phyloP scores from a whole-genome alignment of 2,329 filamentous ascomycete genomes.

The Monosporascus sp. region DNA sequence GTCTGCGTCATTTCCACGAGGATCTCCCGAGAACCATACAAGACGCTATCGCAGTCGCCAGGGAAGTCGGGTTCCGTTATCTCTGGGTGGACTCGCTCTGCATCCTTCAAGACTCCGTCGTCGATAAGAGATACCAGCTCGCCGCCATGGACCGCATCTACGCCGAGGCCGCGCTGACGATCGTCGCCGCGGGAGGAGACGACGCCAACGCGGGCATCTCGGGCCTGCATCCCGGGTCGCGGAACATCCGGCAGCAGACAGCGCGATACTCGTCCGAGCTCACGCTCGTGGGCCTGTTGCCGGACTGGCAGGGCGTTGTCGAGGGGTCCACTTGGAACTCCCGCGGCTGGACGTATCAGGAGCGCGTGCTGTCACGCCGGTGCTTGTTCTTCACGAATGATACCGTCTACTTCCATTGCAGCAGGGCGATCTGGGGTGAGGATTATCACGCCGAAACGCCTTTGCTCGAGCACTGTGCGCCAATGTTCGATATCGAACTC shows the following conservation, averaged over 20 bases:
- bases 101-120: conserved; percentile 17
- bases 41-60: conserved; percentile 13
- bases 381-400: not conserved
- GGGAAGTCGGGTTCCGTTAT: conserved; percentile 11
- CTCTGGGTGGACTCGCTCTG: conserved; percentile 22
- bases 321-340: conserved; percentile 7
- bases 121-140: conserved; percentile 14
- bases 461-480: not conserved
- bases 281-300: conserved; percentile 2
- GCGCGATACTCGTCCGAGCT: conserved; percentile 1
- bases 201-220: conserved; percentile 1
- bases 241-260: not conserved
- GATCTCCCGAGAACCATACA: conserved; percentile 10
- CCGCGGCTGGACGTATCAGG: conserved; percentile 1
- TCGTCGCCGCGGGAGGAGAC: conserved; percentile 5
- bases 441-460: conserved; percentile 2
- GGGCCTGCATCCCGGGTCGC: not conserved
- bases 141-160: conserved; percentile 14
- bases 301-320: not conserved
- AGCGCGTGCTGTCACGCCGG: not conserved
- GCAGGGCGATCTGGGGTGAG: conserved; percentile 3
- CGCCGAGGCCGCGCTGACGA: conserved; percentile 7
- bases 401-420: conserved; percentile 4
- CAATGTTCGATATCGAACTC: conserved; percentile 3
- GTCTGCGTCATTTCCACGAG: not conserved